phyloP scores from a whole-genome alignment of 1,284 basidiomycete species.

The Lentinula novae-zelandiae region DNA sequence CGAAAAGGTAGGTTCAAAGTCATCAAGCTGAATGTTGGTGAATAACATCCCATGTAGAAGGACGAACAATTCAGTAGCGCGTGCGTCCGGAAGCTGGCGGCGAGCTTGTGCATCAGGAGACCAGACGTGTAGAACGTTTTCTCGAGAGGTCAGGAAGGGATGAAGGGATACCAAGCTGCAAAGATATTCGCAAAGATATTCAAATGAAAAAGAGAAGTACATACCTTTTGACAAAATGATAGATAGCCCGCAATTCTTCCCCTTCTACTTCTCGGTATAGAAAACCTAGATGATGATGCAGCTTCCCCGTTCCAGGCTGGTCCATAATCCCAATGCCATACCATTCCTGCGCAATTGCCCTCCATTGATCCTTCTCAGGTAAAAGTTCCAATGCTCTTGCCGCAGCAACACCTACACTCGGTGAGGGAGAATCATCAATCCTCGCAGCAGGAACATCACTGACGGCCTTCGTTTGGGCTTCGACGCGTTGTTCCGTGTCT shows the following conservation, averaged over 20 bases:
- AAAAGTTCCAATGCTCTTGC: constrained; percentile 85
- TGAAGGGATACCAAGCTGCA: constrained; percentile 84
- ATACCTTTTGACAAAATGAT: constrained; percentile 95
- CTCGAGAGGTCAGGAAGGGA: constrained; percentile 82
- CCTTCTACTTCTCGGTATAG: constrained; percentile 78
- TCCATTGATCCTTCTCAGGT: constrained; percentile 91
- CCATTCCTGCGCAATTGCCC: constrained; percentile 89
- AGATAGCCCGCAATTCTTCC: constrained; percentile 84
- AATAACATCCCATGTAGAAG: constrained; percentile 95
- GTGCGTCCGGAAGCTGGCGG: constrained; percentile 73
- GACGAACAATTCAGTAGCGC: constrained; percentile 81
- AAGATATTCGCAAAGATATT: constrained; percentile 13
- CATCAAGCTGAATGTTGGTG: constrained; percentile 90
- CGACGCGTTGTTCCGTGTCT: constrained; percentile 21
- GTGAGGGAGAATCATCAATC: constrained; percentile 64
- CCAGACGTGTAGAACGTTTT: constrained; percentile 86
- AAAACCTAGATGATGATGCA: constrained; percentile 94
- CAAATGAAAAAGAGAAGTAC: constrained; percentile 19
- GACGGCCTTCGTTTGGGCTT: constrained; percentile 34
- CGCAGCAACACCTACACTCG: constrained; percentile 85
- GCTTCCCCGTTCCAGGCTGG: constrained; percentile 85
- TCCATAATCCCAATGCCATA: constrained; percentile 86
- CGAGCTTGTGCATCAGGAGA: constrained; percentile 70
- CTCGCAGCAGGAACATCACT: constrained; percentile 51
- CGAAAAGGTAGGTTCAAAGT: constrained; percentile 78